These are phyloP conservation scores for Kickxella alabastrina DNA, from an alignment of 192 early-diverging fungal species.

Conservation along the genomic window DNA sequence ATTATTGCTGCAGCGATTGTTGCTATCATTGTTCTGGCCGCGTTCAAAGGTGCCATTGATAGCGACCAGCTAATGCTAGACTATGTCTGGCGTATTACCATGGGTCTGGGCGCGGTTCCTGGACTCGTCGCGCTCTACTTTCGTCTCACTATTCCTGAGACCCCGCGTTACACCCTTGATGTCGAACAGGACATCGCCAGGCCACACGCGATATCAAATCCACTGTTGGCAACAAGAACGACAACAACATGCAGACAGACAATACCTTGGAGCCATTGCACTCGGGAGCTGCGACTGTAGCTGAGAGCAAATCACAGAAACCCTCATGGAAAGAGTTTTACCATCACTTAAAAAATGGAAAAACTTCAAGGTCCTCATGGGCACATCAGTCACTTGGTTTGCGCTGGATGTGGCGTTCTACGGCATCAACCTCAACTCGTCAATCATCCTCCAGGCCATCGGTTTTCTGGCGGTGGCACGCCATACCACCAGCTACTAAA, in stretches of 20 bases:
- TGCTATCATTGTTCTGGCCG: slow-evolving; percentile 62
- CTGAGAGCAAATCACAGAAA: slow-evolving; percentile 15
- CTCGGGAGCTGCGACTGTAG: no score
- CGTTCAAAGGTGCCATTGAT: slow-evolving; percentile 62
- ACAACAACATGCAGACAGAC: background rate
- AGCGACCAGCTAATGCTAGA: slow-evolving; percentile 64
- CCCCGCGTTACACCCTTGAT: slow-evolving; percentile 82
- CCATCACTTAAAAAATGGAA: slow-evolving; percentile 69
- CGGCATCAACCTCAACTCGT: slow-evolving; percentile 74
- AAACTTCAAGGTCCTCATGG: slow-evolving; percentile 72
- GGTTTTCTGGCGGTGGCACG: slow-evolving; percentile 45
- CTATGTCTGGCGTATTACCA: slow-evolving; percentile 82
- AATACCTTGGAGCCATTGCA: no score
- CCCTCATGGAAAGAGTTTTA: slow-evolving; percentile 56
- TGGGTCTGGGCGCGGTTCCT: slow-evolving; percentile 80
- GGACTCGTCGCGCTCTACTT: slow-evolving; percentile 80
- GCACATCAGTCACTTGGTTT: slow-evolving; percentile 72
- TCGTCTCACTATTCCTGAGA: slow-evolving; percentile 89
- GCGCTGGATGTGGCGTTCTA: slow-evolving; percentile 74
- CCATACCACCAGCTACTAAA: slow-evolving; percentile 55
- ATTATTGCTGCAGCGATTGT: slow-evolving; percentile 76
- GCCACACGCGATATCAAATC: slow-evolving; percentile 27
- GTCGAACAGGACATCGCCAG: slow-evolving; percentile 57
- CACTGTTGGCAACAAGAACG: slow-evolving; percentile 12
- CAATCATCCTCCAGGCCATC: slow-evolving; percentile 65